Base-by-base conservation (phyloP, 345 rosid species). In the Pistacia integerrima region DNA sequence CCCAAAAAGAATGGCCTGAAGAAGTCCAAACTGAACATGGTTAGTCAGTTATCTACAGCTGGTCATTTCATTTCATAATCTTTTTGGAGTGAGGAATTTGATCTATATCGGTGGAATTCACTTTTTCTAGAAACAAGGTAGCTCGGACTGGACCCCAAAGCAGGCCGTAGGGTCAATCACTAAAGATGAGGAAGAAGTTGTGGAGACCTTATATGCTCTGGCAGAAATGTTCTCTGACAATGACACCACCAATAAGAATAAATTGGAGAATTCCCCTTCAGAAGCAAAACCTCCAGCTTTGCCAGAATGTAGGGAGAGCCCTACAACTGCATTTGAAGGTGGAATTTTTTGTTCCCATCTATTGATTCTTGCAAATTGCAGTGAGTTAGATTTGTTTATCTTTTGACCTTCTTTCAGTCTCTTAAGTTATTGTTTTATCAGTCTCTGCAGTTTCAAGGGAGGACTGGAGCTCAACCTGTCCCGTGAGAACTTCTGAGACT, bases 161-260 rank as follows among this genome's bases (percentile, higher is more conserved):
- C 20, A 70, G n/a, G 33, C 41, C 77, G 61, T 61, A 74, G 91
- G 95, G 64, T 77, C 91, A 49, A 92, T 92, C 80, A 85, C 97
- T 16, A 93, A 94, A 82, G 99, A 94, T 73, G 99, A 94, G 89
- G 91, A 90, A 82, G 99, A 94, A 87, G 99, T 90, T 67, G 99
- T 81, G n/a, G 97, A 93, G 83, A 88, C 97, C 38, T 80, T 94
- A 69, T 90, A 79, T 80, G 85, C 92, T 76, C 84, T 94, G 88
- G 99, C 99, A 8, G 91, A 86, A 78, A 86, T 91, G 94, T 86
- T 90, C 80, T 80, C 84, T 10, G 81, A 82, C 77, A 51, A 71
- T 79, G 77, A 38, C 74, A 25, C 74, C 28, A 22, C 69, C 49
- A 77, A 57, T 76, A 82, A 75, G 61, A 81, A 63, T 75, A 76